These are phyloP conservation scores for Trametes pubescens DNA, from an alignment of 1,284 basidiomycete species.

Conservation along the genomic window DNA sequence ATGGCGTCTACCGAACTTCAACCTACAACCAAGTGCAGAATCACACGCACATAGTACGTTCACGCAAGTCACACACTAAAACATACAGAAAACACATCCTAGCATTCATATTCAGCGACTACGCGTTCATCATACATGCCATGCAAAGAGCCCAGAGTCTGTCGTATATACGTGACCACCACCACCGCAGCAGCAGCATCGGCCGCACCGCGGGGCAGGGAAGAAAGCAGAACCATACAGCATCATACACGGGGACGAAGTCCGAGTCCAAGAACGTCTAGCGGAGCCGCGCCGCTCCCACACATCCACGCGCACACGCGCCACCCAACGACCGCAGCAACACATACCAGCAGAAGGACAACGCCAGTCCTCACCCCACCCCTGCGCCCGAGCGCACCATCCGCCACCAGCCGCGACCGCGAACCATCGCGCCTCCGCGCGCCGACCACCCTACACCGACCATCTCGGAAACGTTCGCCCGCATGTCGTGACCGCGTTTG, in stretches of 20 bases:
- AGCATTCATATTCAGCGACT: slow-evolving; percentile 10
- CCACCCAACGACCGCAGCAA: background rate
- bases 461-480: slow-evolving; percentile 1
- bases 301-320: background rate
- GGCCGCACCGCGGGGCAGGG: background rate
- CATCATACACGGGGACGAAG: slow-evolving; percentile 2
- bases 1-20: too few relatives aligned
- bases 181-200: background rate
- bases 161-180: slow-evolving; percentile 1
- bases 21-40: too few relatives aligned
- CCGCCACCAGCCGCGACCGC: background rate
- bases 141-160: slow-evolving; percentile 1
- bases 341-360: background rate
- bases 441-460: background rate
- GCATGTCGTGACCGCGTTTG: slow-evolving; percentile 18
- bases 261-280: slow-evolving; percentile 2
- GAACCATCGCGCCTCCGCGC: background rate
- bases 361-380: background rate
- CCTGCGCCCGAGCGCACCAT: background rate
- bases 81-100: slow-evolving; percentile 1
- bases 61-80: background rate
- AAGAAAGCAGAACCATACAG: slow-evolving; percentile 5
- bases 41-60: too few relatives aligned
- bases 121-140: slow-evolving; percentile 6
- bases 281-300: slow-evolving; percentile 2